Base-by-base conservation (phyloP, 1,139 yeast genomes). In the Zygosaccharomyces pseudobailii region DNA sequence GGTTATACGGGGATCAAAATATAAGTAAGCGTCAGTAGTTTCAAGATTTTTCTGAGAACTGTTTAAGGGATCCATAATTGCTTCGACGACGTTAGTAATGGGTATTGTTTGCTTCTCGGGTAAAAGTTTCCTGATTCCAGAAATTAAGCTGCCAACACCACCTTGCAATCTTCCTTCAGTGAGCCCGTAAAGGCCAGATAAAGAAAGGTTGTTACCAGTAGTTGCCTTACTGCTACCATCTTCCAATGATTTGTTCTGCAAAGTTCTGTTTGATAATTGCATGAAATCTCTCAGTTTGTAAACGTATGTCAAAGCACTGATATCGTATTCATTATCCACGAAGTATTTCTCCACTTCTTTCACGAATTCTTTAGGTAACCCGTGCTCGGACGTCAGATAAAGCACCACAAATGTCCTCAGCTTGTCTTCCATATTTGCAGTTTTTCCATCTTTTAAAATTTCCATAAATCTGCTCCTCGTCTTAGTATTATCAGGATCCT, bases 21-120 rank as follows among this genome's bases (percentile, higher is more conserved):
- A 90, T 50, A 92, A 71, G 65, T 92, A 92, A 57, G 87, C 95
- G 62, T 90, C 97, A 0, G 97, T 88, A 41, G 84, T 65, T 55
- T 76, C 80, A 38, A 82, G 67, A 22, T 84, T 78, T 38, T 80
- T 77, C 50, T 77, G 78, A 2, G 82, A 74, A 10, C 88, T 80
- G 51, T 74, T 75, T 28, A 69, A 62, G 6, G 97, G 97, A 53
- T 87, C 95, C 87, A 90, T 84, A 23, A 92, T 79, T 2, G 96
- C 84, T 67, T 90, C 96, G 7, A 89, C 95, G 34, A 92, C 80
- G 61, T 84, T 86, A 5, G 98, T 90, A 38, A 92, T 78, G 25
- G 97, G 96, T 59, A 92, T 78, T 49, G 84, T 85, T 61, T 87
- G 85, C 69, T 86, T 87, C 50, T 86, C 94, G 0, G 98, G 97